These are phyloP conservation scores for Trametopsis cervina DNA, from an alignment of 768 basidiomycete species.

Conservation along the genomic window DNA sequence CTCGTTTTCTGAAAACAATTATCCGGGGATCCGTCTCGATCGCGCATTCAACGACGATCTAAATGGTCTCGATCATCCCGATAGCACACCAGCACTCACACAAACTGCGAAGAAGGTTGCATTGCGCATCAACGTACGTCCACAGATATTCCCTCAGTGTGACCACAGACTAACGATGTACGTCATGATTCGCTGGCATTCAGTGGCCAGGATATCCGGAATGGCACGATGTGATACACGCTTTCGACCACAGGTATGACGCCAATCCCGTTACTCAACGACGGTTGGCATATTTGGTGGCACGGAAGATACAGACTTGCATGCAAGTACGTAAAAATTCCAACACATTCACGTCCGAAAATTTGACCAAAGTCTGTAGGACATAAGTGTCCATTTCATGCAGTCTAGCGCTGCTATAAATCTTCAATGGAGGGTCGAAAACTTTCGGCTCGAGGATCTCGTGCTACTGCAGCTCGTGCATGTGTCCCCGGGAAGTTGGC, in stretches of 20 bases:
- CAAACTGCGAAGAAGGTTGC: neutral
- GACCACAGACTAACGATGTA: neutral
- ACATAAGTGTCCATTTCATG: neutral
- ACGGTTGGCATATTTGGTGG: neutral
- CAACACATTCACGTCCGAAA: too few relatives aligned
- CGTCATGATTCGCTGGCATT: neutral
- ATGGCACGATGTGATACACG: neutral
- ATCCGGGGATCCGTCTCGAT: neutral
- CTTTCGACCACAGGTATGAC: neutral
- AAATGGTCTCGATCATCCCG: neutral
- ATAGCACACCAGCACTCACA: neutral
- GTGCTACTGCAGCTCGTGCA: conserved; percentile 2
- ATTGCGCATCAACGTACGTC: neutral
- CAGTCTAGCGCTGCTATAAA: neutral
- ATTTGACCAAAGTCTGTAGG: too few relatives aligned
- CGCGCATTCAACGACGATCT: neutral
- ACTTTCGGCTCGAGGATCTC: neutral
- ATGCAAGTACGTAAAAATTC: too few relatives aligned
- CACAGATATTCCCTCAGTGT: too few relatives aligned
- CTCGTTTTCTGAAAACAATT: neutral
- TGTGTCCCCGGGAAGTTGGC: conserved; percentile 8
- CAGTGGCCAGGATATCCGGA: conserved; percentile 2
- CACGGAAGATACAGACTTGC: neutral
- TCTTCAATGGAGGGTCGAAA: neutral
- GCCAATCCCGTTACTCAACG: neutral